Evolutionary conservation across 495 filamentous ascomycete genomes (phyloP), one percentile per base, ranked within the genome.

Genomic region (Hypoxylon cercidicola): DNA sequence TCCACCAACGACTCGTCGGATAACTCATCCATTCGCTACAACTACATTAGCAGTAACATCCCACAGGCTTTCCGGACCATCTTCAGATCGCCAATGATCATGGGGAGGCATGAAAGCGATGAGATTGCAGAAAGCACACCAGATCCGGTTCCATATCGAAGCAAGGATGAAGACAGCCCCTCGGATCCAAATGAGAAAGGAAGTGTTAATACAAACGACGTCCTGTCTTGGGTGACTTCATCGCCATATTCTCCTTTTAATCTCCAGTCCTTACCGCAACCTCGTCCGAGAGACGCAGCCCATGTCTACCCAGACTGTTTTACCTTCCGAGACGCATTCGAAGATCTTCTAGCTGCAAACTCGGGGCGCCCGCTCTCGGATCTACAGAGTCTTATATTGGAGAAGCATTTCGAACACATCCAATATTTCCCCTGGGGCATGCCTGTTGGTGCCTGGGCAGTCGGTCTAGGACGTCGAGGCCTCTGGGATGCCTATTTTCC

Each of bases 11-110:
- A 64, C 51, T 35, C 50, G 4, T 51, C 62, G 23, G 67, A 75
- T 1, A 77, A 79, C 48, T 74, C 72, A 18, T 82, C 82, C 61
- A 73, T 80, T 55, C 75, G 73, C 15, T 81, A 81, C 70, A 74
- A 81, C 32, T 75, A 77, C 67, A 68, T 80, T 56, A 74, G 81
- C 63, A 32, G 56, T 23, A 73, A 74, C 9, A 72, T 82, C 54
- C 51, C 66, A 23, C 71, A 74, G 28, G 68, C 77, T 3, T 60
- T 80, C 13, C 72, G 77, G 39, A 71, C 71, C 20, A 40, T 82
- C 11, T 41, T 74, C 8, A 66, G 73, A 15, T 53, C 58, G 35
- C 12, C 40, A 10, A 15, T 25, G 21, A 11, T 39, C 8, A 48
- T 45, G 37, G 51, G 5, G 18, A 39, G 49, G 18, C 25, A 56